Base-by-base conservation (phyloP, 805 yeast species). In the Yamadazyma akitaensis region DNA sequence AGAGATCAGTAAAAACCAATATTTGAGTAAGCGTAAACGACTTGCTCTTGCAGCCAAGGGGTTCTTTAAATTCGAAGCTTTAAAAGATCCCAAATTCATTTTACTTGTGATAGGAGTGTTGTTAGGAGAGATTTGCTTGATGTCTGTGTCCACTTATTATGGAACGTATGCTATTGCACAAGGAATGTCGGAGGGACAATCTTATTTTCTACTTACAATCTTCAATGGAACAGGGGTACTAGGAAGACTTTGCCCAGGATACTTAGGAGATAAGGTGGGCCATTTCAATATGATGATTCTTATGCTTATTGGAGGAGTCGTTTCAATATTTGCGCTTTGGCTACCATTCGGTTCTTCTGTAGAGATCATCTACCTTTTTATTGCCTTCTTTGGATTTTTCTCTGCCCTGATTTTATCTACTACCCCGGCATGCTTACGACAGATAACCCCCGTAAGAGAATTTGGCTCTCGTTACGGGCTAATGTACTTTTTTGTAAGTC, bases 381-480 rank as follows among this genome's bases (percentile, higher is more conserved):
- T 82, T 7, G 75, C 70, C 0, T 42, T 76, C 2, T 79, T 76
- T 56, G 90, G 90, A 0, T 78, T 82, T 54, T 73, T 76, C 47
- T 70, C 79, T 26, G 82, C 88, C 2, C 77, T 85, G 16, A 79
- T 85, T 5, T 65, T 86, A 36, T 75, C 87, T 0, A 57, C 85
- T 42, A 77, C 85, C 0, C 89, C 92, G 0, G 82, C 80, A 3
- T 84, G 91, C 50, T 74, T 84, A n/a, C 78, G 86, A 0, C 77
- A 78, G 39, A 79, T 86, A 25, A 77, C 84, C n/a, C 75, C 74
- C 13, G 81, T 84, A 0, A 70, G 74, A 48, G 77, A 81, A 46
- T 85, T 84, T 59, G 91, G 91, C 16, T 81, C 79, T 51, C 64
- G 85, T 17, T 85, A 80, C 53, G 90, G 90, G 0, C 73, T 88